phyloP scores from a whole-genome alignment of 805 yeast genomes.

The Saturnispora galanensis region DNA sequence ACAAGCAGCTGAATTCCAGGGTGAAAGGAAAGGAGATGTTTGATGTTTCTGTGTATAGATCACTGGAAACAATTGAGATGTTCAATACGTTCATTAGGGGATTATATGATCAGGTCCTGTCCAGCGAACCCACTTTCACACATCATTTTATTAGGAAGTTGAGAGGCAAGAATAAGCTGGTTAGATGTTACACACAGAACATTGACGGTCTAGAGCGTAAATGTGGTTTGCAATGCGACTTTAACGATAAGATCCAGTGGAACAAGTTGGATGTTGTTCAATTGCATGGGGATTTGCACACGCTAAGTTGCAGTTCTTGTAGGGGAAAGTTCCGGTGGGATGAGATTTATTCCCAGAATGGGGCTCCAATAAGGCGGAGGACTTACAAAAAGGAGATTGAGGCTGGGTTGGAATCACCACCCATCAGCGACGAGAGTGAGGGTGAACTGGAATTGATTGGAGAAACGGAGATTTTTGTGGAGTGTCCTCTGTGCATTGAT shows the following conservation, averaged over 20 bases:
- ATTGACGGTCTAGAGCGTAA: conserved; percentile 79
- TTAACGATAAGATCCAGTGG: conserved; percentile 38
- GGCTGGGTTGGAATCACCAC: conserved; percentile 2
- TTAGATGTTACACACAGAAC: conserved; percentile 90
- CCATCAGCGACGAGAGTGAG: conserved; percentile 8
- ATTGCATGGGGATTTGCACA: conserved; percentile 80
- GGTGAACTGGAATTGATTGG: conserved; percentile 4
- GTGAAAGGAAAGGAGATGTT: conserved; percentile 84
- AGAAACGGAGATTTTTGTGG: conserved; percentile 58
- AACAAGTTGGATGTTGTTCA: conserved; percentile 70
- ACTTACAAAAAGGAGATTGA: conserved; percentile 4
- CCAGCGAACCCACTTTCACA: conserved; percentile 75
- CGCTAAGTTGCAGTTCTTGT: conserved; percentile 69
- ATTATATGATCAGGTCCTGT: conserved; percentile 50
- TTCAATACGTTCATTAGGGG: conserved; percentile 86
- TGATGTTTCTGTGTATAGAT: conserved; percentile 74
- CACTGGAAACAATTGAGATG: conserved; percentile 51
- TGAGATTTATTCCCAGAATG: conserved; percentile 27
- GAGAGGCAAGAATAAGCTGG: conserved; percentile 52
- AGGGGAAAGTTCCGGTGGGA: conserved; percentile 52
- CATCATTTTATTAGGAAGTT: conserved; percentile 62
- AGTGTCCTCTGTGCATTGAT: conserved; percentile 60
- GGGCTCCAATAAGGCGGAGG: conserved; percentile 11
- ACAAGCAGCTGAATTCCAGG: conserved; percentile 37
- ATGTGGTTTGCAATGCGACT: conserved; percentile 55